Percentiles rank a stretch among this genome's conserved stretches.
Evolutionary conservation across 1,284 basidiomycete genomes (phyloP).

Genomic region (Sphaerobolus stellatus): DNA sequence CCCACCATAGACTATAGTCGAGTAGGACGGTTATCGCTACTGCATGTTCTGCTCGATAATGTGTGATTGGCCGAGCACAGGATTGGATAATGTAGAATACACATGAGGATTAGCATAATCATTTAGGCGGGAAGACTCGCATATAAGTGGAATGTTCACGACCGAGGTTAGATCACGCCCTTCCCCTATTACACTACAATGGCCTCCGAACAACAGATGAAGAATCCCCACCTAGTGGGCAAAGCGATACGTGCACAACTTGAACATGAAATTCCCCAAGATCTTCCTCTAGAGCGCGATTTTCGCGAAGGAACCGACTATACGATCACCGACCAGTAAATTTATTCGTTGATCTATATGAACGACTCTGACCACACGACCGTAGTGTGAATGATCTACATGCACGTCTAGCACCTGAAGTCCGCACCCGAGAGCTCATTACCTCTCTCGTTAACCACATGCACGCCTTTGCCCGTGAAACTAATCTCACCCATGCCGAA

Average conservation of each 20-base stretch:
- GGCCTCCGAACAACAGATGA: slow-evolving; percentile 28
- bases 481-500: slow-evolving; percentile 37
- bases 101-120: neutral
- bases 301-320: slow-evolving; percentile 35
- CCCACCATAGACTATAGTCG: no score
- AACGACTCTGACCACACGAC: neutral
- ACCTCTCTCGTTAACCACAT: slow-evolving; percentile 38
- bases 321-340: slow-evolving; percentile 35
- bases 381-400: slow-evolving; percentile 31
- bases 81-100: neutral
- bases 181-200: neutral
- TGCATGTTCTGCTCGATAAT: no score
- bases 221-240: slow-evolving; percentile 37
- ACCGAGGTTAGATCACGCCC: neutral
- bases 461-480: slow-evolving; percentile 41
- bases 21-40: no score
- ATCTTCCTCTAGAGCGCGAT: slow-evolving; percentile 37
- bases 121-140: neutral
- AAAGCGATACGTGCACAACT: slow-evolving; percentile 39
- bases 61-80: neutral
- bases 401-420: slow-evolving; percentile 31
- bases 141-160: neutral
- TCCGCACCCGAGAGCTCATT: slow-evolving; percentile 37
- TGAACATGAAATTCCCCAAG: slow-evolving; percentile 34
- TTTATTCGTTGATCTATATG: neutral